These are phyloP conservation scores for Aaosphaeria pasadenensis DNA, from an alignment of 2,329 filamentous ascomycete genomes.

Conservation along the genomic window DNA sequence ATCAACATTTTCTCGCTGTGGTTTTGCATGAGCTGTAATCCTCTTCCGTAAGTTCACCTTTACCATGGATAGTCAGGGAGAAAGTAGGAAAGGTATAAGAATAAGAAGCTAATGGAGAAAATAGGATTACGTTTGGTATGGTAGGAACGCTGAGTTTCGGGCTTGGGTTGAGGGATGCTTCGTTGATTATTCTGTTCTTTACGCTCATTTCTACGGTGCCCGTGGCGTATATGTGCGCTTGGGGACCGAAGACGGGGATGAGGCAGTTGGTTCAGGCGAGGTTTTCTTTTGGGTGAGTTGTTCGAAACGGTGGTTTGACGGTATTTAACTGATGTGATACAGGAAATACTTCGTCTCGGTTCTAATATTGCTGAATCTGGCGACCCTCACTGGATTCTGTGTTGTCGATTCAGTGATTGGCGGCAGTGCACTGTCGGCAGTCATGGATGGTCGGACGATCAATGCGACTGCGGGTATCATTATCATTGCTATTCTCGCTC, in stretches of 20 bases:
- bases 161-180: constrained; percentile 54
- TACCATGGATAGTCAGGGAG: not conserved
- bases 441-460: constrained; percentile 37
- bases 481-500: constrained; percentile 55
- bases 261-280: constrained; percentile 65
- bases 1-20: constrained; percentile 60
- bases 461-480: constrained; percentile 59
- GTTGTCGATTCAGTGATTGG: constrained; percentile 61
- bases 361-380: constrained; percentile 61
- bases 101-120: not conserved
- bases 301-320: not conserved
- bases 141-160: constrained; percentile 56
- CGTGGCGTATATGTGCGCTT: constrained; percentile 56
- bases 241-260: constrained; percentile 62
- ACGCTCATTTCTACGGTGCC: constrained; percentile 53
- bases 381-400: constrained; percentile 62
- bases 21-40: constrained; percentile 57
- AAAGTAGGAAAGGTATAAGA: not conserved
- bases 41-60: constrained; percentile 51
- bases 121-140: constrained; percentile 61
- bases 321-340: not conserved
- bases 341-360: constrained; percentile 54
- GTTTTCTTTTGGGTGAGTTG: constrained; percentile 56
- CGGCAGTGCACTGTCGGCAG: constrained; percentile 47
- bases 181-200: constrained; percentile 64